Evolutionary conservation across 2,329 filamentous ascomycete species (phyloP).

Genomic region (Chrysosporium keratinophilum): DNA sequence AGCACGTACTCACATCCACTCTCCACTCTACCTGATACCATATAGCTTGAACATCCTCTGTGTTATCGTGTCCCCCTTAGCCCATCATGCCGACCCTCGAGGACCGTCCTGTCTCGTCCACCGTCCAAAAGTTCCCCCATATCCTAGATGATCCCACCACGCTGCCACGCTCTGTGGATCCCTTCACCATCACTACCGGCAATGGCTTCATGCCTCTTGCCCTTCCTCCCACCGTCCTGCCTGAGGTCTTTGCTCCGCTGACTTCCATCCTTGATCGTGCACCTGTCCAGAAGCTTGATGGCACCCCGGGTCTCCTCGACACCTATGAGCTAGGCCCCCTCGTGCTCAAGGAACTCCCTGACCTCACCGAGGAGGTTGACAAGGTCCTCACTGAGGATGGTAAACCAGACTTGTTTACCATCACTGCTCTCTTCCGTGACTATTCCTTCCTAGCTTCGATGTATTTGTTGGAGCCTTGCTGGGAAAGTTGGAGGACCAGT

Average conservation of each 20-base stretch:
- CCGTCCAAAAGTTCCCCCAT: constrained; percentile 35
- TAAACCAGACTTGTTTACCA: constrained; percentile 59
- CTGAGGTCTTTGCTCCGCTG: constrained; percentile 61
- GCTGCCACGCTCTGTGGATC: constrained; percentile 34
- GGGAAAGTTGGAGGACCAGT: constrained; percentile 53
- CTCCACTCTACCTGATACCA: neutral
- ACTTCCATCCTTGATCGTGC: constrained; percentile 64
- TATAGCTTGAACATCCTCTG: neutral
- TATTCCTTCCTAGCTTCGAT: constrained; percentile 85
- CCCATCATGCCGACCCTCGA: constrained; percentile 30
- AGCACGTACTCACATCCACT: neutral
- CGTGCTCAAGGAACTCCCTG: constrained; percentile 63
- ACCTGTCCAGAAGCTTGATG: constrained; percentile 65
- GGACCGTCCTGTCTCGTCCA: constrained; percentile 25
- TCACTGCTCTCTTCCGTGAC: constrained; percentile 82
- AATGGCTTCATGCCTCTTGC: constrained; percentile 38
- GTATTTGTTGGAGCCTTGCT: constrained; percentile 85
- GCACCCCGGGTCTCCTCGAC: constrained; percentile 67
- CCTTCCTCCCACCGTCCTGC: constrained; percentile 44
- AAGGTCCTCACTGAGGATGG: constrained; percentile 44
- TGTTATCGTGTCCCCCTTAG: neutral
- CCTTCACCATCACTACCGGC: constrained; percentile 40
- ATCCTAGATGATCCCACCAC: constrained; percentile 35
- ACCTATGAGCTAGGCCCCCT: constrained; percentile 61
- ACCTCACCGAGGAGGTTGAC: constrained; percentile 64